Evolutionary conservation across 257 asterid species (phyloP).

Genomic region (Rehmannia glutinosa): DNA sequence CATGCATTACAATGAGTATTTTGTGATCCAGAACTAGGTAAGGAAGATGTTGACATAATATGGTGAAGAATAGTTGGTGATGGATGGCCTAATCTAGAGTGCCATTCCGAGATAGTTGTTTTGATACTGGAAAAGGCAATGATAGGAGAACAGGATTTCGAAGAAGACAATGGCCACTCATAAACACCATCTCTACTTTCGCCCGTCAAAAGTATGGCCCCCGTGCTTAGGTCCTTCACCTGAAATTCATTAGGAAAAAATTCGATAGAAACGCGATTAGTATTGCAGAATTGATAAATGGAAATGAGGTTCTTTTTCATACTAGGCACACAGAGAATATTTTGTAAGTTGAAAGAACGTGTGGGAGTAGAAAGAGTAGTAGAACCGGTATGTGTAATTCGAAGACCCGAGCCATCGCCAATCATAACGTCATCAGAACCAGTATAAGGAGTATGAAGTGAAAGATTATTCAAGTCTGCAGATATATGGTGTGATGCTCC

Average conservation of each 20-base stretch:
- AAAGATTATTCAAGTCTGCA: not conserved
- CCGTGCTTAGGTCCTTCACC: slow-evolving; percentile 16
- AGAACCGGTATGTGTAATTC: not conserved
- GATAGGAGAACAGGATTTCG: not conserved
- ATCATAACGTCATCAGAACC: not conserved
- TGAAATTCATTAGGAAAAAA: too few relatives aligned
- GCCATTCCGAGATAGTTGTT: not conserved
- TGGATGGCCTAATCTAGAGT: not conserved
- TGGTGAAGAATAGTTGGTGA: not conserved
- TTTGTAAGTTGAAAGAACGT: not conserved
- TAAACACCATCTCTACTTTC: not conserved
- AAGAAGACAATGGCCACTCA: not conserved
- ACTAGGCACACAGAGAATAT: not conserved
- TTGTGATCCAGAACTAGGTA: too few relatives aligned
- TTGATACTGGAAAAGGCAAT: not conserved
- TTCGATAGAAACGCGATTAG: slow-evolving; percentile 6
- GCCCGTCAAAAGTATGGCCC: not conserved
- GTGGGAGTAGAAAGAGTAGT: not conserved
- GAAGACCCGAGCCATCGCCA: not conserved
- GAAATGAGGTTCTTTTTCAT: not conserved
- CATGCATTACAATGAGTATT: not conserved
- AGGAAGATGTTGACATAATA: not conserved
- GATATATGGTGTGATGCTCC: not conserved
- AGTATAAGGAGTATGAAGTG: not conserved
- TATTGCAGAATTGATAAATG: not conserved